phyloP scores from a whole-genome alignment of 768 basidiomycete genomes.

The Obba rivulosa region DNA sequence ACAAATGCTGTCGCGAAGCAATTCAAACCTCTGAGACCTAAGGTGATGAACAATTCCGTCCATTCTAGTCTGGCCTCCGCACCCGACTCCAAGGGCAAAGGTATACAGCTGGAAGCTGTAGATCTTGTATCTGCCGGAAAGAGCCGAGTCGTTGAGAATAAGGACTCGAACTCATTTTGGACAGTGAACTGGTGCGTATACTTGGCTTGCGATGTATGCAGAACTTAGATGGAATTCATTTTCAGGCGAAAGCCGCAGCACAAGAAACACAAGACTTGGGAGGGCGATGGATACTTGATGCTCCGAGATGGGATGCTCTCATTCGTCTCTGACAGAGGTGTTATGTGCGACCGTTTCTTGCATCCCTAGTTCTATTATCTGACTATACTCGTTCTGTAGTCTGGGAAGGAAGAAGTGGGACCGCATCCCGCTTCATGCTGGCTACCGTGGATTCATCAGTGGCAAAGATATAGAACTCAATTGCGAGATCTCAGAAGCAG shows the following conservation, averaged over 20 bases:
- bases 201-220: neutral
- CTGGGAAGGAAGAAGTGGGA: slow-evolving; percentile 62
- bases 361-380: slow-evolving; percentile 39
- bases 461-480: slow-evolving; percentile 64
- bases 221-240: slow-evolving; percentile 2
- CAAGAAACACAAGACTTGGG: slow-evolving; percentile 86
- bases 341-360: slow-evolving; percentile 41
- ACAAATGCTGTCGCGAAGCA: slow-evolving; percentile 28
- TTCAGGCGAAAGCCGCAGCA: slow-evolving; percentile 66
- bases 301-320: slow-evolving; percentile 44
- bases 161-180: slow-evolving; percentile 44
- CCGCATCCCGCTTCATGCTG: slow-evolving; percentile 39
- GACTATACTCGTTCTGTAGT: slow-evolving; percentile 27
- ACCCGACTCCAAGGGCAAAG: slow-evolving; percentile 21
- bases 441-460: slow-evolving; percentile 44
- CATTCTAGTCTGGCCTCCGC: slow-evolving; percentile 16
- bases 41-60: slow-evolving; percentile 24
- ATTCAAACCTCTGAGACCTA: slow-evolving; percentile 23
- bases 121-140: slow-evolving; percentile 10
- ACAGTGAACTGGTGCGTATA: slow-evolving; percentile 58
- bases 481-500: slow-evolving; percentile 39
- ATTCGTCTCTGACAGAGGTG: slow-evolving; percentile 66
- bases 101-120: slow-evolving; percentile 37
- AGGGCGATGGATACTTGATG: slow-evolving; percentile 67
- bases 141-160: neutral